Evolutionary conservation across 768 basidiomycete species (phyloP).

Genomic region (Suillus cothurnatus): DNA sequence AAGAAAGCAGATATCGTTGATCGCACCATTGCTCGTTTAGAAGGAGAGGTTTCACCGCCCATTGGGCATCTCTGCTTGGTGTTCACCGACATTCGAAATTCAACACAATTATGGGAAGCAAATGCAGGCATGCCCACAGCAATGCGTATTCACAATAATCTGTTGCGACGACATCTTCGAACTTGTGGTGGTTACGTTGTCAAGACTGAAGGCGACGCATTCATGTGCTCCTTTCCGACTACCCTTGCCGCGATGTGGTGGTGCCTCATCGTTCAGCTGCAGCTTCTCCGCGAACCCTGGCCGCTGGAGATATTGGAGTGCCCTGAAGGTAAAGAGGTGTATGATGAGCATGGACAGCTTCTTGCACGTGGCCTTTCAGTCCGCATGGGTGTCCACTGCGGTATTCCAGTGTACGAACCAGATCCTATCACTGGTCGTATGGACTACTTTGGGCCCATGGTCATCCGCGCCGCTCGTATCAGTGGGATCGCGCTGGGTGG

Average conservation of each 20-base stretch:
- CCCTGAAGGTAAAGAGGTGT: constrained; percentile 83
- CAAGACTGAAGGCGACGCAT: constrained; percentile 99
- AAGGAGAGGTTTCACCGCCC: constrained; percentile 81
- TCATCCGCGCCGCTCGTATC: constrained; percentile 91
- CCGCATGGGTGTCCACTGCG: constrained; percentile 97
- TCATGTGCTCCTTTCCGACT: constrained; percentile 97
- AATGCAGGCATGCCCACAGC: constrained; percentile 95
- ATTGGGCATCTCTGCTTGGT: constrained; percentile 88
- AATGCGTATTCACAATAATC: constrained; percentile 85
- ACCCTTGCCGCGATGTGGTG: constrained; percentile 87
- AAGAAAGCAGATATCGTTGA: constrained; percentile 58
- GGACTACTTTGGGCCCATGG: constrained; percentile 98
- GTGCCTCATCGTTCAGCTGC: constrained; percentile 83
- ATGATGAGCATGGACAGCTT: constrained; percentile 63
- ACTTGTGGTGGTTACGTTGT: constrained; percentile 97
- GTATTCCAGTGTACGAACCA: constrained; percentile 83
- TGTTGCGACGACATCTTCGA: constrained; percentile 83
- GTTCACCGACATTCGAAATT: constrained; percentile 98
- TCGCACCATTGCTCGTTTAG: constrained; percentile 62
- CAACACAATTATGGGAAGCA: constrained; percentile 94
- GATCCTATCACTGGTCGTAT: constrained; percentile 93
- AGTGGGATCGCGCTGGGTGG: constrained; percentile 84
- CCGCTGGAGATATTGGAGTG: constrained; percentile 92
- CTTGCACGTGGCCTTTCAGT: constrained; percentile 90
- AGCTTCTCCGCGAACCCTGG: constrained; percentile 84